phyloP scores from a whole-genome alignment of 169 alveolate genomes.

The Eimeria maxima region DNA sequence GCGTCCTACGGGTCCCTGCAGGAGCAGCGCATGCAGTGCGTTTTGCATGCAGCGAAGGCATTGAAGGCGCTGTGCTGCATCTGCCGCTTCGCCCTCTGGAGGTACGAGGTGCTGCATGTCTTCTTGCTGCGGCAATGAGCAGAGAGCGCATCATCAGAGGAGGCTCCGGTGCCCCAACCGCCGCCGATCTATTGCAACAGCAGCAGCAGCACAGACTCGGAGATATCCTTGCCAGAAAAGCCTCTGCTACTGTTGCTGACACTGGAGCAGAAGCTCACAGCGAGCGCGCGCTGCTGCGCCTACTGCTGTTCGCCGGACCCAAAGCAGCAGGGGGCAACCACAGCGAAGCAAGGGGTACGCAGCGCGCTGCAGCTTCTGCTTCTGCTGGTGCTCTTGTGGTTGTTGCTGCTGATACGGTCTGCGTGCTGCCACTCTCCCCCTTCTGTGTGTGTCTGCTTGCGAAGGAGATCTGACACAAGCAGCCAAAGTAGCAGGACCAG shows the following conservation, averaged over 20 bases:
- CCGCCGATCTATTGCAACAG: too few species aligned
- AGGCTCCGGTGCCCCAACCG: neutral
- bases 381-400: neutral
- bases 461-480: neutral
- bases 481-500: neutral
- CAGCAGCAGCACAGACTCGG: too few species aligned
- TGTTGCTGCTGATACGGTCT: neutral
- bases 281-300: slow-evolving; percentile 50
- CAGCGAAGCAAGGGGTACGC: slow-evolving; percentile 16
- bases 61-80: slow-evolving; percentile 15
- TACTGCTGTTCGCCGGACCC: neutral
- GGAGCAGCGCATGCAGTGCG: slow-evolving; percentile 17
- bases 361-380: neutral
- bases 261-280: slow-evolving; percentile 25
- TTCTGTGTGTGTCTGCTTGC: neutral
- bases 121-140: slow-evolving; percentile 45
- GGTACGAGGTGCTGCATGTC: slow-evolving; percentile 47
- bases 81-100: slow-evolving; percentile 40
- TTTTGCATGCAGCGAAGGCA: slow-evolving; percentile 55
- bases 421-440: neutral
- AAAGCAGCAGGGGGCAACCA: neutral
- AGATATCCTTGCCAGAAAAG: too few species aligned
- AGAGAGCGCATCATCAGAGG: slow-evolving; percentile 19
- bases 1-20: neutral
- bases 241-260: neutral